These are phyloP conservation scores for Plasmodium relictum DNA, from an alignment of 169 alveolate genomes.

Conservation along the genomic window DNA sequence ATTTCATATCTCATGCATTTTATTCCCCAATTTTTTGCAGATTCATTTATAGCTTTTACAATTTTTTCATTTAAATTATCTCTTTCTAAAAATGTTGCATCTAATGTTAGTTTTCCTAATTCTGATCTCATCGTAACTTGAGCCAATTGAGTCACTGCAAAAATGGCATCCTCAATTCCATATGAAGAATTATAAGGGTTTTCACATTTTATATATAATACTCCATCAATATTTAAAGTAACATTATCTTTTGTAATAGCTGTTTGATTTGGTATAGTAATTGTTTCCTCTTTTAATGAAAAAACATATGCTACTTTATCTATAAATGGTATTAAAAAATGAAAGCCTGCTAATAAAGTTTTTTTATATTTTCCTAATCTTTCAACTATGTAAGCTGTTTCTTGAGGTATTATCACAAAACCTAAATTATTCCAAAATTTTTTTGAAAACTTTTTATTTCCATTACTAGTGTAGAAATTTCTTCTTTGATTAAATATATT, in stretches of 20 bases:
- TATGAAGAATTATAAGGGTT: slow-evolving; percentile 93
- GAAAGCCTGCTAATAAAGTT: slow-evolving; percentile 93
- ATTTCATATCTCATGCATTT: slow-evolving; percentile 95
- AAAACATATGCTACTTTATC: slow-evolving; percentile 94
- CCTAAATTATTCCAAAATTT: slow-evolving; percentile 80
- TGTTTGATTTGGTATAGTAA: slow-evolving; percentile 93
- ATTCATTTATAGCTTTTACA: slow-evolving; percentile 92
- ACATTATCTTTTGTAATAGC: slow-evolving; percentile 97
- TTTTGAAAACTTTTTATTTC: slow-evolving; percentile 32
- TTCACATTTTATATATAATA: slow-evolving; percentile 92
- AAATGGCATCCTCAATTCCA: slow-evolving; percentile 94
- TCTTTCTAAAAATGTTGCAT: slow-evolving; percentile 95
- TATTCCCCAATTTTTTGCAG: slow-evolving; percentile 96
- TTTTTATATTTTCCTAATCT: slow-evolving; percentile 92
- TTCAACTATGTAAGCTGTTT: slow-evolving; percentile 93
- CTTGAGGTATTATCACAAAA: slow-evolving; percentile 94
- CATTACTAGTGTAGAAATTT: slow-evolving; percentile 68
- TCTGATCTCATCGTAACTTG: slow-evolving; percentile 97
- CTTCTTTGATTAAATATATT: not conserved
- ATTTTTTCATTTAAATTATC: slow-evolving; percentile 92
- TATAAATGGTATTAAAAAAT: slow-evolving; percentile 92
- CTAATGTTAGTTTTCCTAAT: slow-evolving; percentile 96
- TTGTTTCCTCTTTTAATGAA: slow-evolving; percentile 95
- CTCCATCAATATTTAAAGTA: slow-evolving; percentile 95
- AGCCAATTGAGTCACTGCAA: slow-evolving; percentile 95